Base-by-base conservation (phyloP, 2,329 filamentous ascomycete genomes). In the Scytalidium sp. region DNA sequence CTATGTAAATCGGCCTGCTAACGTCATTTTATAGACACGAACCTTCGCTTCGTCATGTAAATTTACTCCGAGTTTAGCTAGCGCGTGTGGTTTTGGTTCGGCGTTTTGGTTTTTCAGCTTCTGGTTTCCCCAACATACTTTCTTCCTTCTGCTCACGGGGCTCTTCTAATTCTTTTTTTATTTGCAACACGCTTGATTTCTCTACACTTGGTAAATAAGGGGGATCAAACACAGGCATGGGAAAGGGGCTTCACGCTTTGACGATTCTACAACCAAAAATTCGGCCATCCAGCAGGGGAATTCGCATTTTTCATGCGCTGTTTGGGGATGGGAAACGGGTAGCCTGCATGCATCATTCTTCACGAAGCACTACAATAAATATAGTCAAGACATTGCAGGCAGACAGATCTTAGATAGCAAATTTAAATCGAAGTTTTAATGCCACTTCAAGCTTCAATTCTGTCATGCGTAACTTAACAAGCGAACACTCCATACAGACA, bases 41-140 rank as follows among this genome's bases (percentile, higher is more conserved):
- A 83, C 63, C 65, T 85, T 43, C 69, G 83, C 57, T 85, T 84
- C 61, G 78, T 84, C 53, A 80, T 84, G 79, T 84, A 65, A 64
- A 63, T 53, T 49, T 49, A 49, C 29, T 47, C 43, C 32, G 20
- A 13, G 44, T 27, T 21, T 36, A 36, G n/a, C 15, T 36, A 9
- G 32, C 8, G 32, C 17, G 17, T 8, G 11, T 36, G 7, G 13
- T 15, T 36, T n/a, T 36, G 7, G 32, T 5, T 36, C 13, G 13
- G 32, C 32, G 17, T 36, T 36, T 36, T 36, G 32, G 32, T 36
- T 36, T 15, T 36, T n/a, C n/a, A n/a, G 6, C 11, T 6, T 36
- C 17, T 7, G 5, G 15, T 36, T 8, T 36, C 7, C 7, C n/a
- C n/a, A n/a, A n/a, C n/a, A n/a, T n/a, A n/a, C 13, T 36, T 36